These are phyloP conservation scores for Dichotomopilus funicola DNA, from an alignment of 2,329 filamentous ascomycete genomes.

Conservation along the genomic window DNA sequence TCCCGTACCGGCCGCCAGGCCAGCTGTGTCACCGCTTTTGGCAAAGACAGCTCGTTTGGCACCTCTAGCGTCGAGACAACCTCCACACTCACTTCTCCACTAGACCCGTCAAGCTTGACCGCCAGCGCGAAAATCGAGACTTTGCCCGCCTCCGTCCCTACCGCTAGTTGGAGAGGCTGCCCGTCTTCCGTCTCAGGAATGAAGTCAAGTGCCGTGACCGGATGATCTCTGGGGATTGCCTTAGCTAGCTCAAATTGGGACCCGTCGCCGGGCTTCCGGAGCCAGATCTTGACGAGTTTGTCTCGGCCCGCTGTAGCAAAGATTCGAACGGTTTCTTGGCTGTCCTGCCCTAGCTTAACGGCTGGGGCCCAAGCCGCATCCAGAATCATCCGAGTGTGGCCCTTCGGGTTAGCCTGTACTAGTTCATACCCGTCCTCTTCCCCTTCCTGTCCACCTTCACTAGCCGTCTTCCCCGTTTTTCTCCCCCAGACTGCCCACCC, in stretches of 20 bases:
- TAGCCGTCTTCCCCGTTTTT: constrained; percentile 14
- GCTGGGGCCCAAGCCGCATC: constrained; percentile 74
- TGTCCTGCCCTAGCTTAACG: constrained; percentile 21
- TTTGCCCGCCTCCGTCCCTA: constrained; percentile 51
- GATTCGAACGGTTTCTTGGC: constrained; percentile 27
- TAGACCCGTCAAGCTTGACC: constrained; percentile 33
- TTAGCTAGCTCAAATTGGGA: constrained; percentile 45
- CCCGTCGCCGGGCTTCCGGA: constrained; percentile 27
- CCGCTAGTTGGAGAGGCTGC: constrained; percentile 39
- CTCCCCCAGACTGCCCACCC: constrained; percentile 72
- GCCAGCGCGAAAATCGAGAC: constrained; percentile 34
- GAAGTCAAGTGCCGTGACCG: constrained; percentile 69
- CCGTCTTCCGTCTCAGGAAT: constrained; percentile 32
- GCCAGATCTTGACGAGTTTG: constrained; percentile 74
- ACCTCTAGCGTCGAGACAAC: constrained; percentile 33
- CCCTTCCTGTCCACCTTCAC: constrained; percentile 17
- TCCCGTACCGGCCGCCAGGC: constrained; percentile 55
- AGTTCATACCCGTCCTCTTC: constrained; percentile 45
- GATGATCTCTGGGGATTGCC: constrained; percentile 47
- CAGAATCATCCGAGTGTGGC: constrained; percentile 87
- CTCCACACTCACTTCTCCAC: constrained; percentile 21
- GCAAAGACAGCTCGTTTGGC: constrained; percentile 44
- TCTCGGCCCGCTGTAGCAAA: constrained; percentile 91
- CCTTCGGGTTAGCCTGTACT: constrained; percentile 66
- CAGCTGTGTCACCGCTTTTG: constrained; percentile 60